Evolutionary conservation across 2,329 filamentous ascomycete species (phyloP).

Genomic region (Pseudogymnoascus sp.): DNA sequence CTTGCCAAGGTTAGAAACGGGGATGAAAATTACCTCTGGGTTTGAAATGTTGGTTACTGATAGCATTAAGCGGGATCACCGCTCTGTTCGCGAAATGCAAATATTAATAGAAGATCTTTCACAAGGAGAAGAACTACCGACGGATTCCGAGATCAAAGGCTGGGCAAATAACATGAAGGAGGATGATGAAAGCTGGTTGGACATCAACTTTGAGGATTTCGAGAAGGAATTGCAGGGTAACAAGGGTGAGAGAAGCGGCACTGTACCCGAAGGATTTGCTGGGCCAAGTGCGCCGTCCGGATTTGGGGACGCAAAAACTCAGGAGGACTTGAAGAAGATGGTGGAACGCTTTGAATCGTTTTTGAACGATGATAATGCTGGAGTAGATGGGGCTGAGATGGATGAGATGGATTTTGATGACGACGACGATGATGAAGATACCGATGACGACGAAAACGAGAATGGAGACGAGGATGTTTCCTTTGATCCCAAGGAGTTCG

Average conservation of each 20-base stretch:
- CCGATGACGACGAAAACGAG: constrained; percentile 47
- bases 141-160: constrained; percentile 58
- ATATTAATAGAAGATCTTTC: constrained; percentile 65
- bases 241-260: constrained; percentile 31
- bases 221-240: constrained; percentile 64
- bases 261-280: constrained; percentile 18
- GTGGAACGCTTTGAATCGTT: constrained; percentile 92
- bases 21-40: constrained; percentile 84
- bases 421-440: constrained; percentile 40
- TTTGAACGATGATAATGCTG: constrained; percentile 75
- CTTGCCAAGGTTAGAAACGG: constrained; percentile 48
- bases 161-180: constrained; percentile 59
- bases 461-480: constrained; percentile 67
- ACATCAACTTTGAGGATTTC: constrained; percentile 85
- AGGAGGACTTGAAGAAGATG: constrained; percentile 78
- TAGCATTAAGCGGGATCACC: constrained; percentile 58
- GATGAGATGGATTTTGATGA: constrained; percentile 58
- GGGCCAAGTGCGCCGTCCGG: constrained; percentile 29
- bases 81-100: constrained; percentile 64
- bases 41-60: constrained; percentile 78
- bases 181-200: constrained; percentile 83
- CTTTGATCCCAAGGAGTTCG: constrained; percentile 69
- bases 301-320: constrained; percentile 58
- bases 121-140: constrained; percentile 60
- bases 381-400: constrained; percentile 67